phyloP scores from a whole-genome alignment of 2,329 filamentous ascomycete species.

The Ascochyta viciae-villosae region DNA sequence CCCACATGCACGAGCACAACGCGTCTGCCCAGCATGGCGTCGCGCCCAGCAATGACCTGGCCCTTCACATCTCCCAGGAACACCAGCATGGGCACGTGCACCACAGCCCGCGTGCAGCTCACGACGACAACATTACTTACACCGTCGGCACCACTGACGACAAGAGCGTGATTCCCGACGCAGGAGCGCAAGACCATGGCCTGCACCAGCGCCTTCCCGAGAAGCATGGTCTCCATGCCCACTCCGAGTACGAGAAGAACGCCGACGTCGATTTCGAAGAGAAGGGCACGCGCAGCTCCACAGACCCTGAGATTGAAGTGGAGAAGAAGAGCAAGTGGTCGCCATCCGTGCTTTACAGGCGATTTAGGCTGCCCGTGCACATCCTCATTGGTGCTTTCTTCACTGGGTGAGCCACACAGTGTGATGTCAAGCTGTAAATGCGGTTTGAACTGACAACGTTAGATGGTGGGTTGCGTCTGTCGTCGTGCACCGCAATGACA shows the following conservation, averaged over 20 bases:
- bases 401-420: slow-evolving; percentile 55
- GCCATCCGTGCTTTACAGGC: slow-evolving; percentile 36
- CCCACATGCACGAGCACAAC: slow-evolving; percentile 44
- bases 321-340: slow-evolving; percentile 34
- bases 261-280: slow-evolving; percentile 49
- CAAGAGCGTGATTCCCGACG: slow-evolving; percentile 41
- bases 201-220: slow-evolving; percentile 46
- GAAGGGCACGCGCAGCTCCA: slow-evolving; percentile 48
- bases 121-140: slow-evolving; percentile 43
- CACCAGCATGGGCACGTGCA: slow-evolving; percentile 50
- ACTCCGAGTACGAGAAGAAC: slow-evolving; percentile 43
- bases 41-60: slow-evolving; percentile 45
- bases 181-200: slow-evolving; percentile 51
- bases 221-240: slow-evolving; percentile 27
- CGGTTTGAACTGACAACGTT: slow-evolving; percentile 29
- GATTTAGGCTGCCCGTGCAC: slow-evolving; percentile 52
- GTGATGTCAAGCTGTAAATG: slow-evolving; percentile 8
- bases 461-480: slow-evolving; percentile 80
- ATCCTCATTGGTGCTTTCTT: slow-evolving; percentile 57
- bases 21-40: slow-evolving; percentile 45
- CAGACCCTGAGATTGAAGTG: slow-evolving; percentile 23
- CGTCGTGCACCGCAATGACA: slow-evolving; percentile 73
- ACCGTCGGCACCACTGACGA: slow-evolving; percentile 47
- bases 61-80: slow-evolving; percentile 47
- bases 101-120: slow-evolving; percentile 41